Evolutionary conservation across 306 rosid species (phyloP).

Genomic region (Alnus rubra): DNA sequence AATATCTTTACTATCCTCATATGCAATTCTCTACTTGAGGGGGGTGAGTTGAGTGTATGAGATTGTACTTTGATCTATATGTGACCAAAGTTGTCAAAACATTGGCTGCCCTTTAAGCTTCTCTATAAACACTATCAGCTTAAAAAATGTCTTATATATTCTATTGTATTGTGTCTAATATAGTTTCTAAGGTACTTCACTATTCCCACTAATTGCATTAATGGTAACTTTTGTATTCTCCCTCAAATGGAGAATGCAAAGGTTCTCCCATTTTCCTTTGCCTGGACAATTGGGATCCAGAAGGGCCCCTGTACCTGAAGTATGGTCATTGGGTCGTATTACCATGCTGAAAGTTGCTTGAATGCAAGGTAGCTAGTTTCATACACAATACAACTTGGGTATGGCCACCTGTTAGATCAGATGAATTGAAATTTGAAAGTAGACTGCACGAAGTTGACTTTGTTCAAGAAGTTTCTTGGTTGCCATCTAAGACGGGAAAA

Average conservation of each 20-base stretch:
- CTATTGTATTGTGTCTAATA: too few relatives aligned
- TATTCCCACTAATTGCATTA: background rate
- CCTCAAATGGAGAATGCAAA: background rate
- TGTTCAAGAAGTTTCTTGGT: background rate
- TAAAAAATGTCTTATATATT: too few relatives aligned
- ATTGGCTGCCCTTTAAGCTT: too few relatives aligned
- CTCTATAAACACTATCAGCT: background rate
- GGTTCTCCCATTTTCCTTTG: background rate
- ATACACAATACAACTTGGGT: background rate
- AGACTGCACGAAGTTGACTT: background rate
- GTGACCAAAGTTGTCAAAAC: too few relatives aligned
- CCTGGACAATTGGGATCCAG: background rate
- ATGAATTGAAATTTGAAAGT: background rate
- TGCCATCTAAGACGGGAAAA: background rate
- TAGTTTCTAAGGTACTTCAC: background rate
- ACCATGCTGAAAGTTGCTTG: background rate
- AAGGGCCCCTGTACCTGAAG: background rate
- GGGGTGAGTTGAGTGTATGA: too few relatives aligned
- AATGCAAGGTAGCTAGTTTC: background rate
- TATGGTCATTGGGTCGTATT: background rate
- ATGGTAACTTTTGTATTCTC: background rate
- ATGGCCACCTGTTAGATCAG: background rate
- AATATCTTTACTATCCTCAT: too few relatives aligned
- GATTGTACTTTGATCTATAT: too few relatives aligned
- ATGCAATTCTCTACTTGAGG: too few relatives aligned